These are phyloP conservation scores for Leptographium lundbergii DNA, from an alignment of 2,329 filamentous ascomycete genomes.

Conservation along the genomic window DNA sequence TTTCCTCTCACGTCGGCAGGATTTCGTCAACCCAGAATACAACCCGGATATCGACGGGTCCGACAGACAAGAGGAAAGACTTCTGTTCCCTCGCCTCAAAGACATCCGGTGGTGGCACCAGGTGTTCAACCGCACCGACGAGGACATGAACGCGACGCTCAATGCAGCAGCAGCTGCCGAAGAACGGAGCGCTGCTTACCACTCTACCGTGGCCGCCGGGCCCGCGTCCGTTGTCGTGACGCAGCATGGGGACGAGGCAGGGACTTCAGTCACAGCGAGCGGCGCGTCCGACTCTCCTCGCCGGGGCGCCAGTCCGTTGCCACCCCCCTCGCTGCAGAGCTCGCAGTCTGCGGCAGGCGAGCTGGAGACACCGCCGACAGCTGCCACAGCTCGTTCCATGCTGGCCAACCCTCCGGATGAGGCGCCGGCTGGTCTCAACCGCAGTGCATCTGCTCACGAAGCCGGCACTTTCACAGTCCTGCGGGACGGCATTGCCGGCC, in stretches of 20 bases:
- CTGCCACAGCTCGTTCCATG: conserved; percentile 8
- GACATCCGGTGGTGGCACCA: conserved; percentile 93
- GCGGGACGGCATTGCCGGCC: conserved; percentile 12
- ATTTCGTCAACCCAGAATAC: conserved; percentile 77
- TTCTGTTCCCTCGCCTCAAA: conserved; percentile 65
- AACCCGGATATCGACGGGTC: conserved; percentile 65
- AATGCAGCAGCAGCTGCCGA: conserved; percentile 41
- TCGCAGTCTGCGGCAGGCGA: conserved; percentile 8
- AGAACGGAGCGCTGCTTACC: conserved; percentile 20
- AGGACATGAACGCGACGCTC: conserved; percentile 77
- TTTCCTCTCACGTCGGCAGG: conserved; percentile 66
- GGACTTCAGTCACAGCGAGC: neutral
- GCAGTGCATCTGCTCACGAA: conserved; percentile 10
- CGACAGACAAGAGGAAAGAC: conserved; percentile 63
- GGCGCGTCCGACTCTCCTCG: conserved; percentile 16
- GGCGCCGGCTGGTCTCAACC: conserved; percentile 3
- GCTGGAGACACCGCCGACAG: conserved; percentile 4
- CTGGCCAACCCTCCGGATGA: conserved; percentile 7
- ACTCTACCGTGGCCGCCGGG: conserved; percentile 5
- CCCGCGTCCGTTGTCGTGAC: conserved; percentile 7
- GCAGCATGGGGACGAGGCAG: conserved; percentile 31
- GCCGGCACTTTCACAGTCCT: conserved; percentile 10
- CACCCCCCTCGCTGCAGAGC: conserved; percentile 23
- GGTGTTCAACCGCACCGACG: conserved; percentile 70
- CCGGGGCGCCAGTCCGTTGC: conserved; percentile 20